Evolutionary conservation across 2,329 filamentous ascomycete species (phyloP).

Genomic region (Fusarium cyanostomum): DNA sequence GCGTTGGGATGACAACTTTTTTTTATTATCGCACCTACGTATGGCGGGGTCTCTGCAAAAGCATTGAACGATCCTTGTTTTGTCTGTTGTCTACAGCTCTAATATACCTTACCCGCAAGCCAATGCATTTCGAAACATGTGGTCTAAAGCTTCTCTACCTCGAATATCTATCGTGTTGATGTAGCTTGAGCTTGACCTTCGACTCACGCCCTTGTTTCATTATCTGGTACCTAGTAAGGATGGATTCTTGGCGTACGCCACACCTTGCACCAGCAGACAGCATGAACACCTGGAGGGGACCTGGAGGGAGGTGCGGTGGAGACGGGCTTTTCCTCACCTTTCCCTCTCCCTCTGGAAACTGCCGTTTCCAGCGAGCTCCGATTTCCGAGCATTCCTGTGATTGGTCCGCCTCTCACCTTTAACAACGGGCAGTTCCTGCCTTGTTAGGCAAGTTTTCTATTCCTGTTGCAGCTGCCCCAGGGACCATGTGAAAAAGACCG

Average conservation of each 20-base stretch:
- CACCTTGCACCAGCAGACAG: constrained; percentile 18
- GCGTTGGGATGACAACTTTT: constrained; percentile 41
- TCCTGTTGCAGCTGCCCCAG: constrained; percentile 9
- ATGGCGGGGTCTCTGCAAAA: constrained; percentile 40
- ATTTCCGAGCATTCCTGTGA: constrained; percentile 10
- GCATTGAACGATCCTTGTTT: constrained; percentile 38
- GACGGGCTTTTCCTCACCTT: not conserved
- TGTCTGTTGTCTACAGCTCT: constrained; percentile 28
- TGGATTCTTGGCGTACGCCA: constrained; percentile 22
- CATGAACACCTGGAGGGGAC: constrained; percentile 23
- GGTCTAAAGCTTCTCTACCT: not conserved
- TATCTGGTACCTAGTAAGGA: not conserved
- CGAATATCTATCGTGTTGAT: constrained; percentile 2
- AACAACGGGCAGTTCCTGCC: constrained; percentile 20
- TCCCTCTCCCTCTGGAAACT: not conserved
- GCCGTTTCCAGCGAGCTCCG: constrained; percentile 5
- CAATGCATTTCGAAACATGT: constrained; percentile 24
- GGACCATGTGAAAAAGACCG: constrained; percentile 4
- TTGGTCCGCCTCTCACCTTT: constrained; percentile 34
- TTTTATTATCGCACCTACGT: constrained; percentile 36
- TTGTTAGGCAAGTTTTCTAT: constrained; percentile 35
- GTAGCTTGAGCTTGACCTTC: not conserved
- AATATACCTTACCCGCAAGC: constrained; percentile 35
- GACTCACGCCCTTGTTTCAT: not conserved
- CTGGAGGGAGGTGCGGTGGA: not conserved